Evolutionary conservation across 1,139 yeast genomes (phyloP), one percentile per base, ranked within the genome.

Genomic region (Geotrichum histeridarum): DNA sequence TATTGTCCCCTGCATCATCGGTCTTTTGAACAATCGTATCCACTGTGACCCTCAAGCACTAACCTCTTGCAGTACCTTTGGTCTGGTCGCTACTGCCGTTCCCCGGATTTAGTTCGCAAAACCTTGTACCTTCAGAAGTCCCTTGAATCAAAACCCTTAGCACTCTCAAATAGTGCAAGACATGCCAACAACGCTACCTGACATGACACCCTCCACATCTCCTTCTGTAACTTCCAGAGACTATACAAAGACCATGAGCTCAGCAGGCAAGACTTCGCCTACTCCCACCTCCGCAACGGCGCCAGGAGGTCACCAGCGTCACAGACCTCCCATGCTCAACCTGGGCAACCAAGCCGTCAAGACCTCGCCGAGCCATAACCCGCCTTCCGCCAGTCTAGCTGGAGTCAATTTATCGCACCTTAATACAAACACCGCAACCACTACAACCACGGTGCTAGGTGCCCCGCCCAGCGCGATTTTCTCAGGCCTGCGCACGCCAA

Each of bases 401-500:
- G 37, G 43, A 18, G 49, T 43, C 45, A 51, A 50, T 36, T 46
- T 53, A 7, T n/a, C 57, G 17, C 38, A 48, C 27, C 14, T 46
- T 6, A 53, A 45, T 14, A 36, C 42, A n/a, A 53, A 49, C 44
- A 31, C 55, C 8, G 50, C 53, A 5, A 52, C 55, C 8, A 22
- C 49, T 12, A 53, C 50, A 5, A 53, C 55, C 5, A 52, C 54
- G 9, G 36, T 50, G 8, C 41, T 50, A 2, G 31, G 46, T 6
- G 47, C 45, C 6, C 49, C 55, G 4, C 45, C 54, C n/a, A 46
- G 51, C 4, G 43, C 54, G 4, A 45, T 51, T 3, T 54, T 50
- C 17, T 53, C 57, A 42, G 47, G 60, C 15, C 57, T 63, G 45
- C 55, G 66, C 43, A 68, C 71, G 6, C 71, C 71, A 6, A 66